These are phyloP conservation scores for Lasiosphaeria miniovina DNA, from an alignment of 495 filamentous ascomycete genomes.

Conservation along the genomic window DNA sequence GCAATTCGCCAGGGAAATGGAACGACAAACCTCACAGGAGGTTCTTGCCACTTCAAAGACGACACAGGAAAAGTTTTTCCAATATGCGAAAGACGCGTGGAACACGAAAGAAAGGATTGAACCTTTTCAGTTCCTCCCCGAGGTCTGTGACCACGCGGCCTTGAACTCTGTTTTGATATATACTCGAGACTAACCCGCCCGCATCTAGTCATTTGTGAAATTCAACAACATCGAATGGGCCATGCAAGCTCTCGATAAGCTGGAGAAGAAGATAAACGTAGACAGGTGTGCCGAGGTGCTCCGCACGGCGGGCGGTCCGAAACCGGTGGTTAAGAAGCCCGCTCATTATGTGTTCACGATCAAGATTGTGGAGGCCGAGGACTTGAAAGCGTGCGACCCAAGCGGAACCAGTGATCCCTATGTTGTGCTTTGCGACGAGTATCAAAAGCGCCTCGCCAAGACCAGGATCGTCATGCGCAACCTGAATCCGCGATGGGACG, in stretches of 20 bases:
- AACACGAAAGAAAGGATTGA: conserved; percentile 90
- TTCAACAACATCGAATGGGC: conserved; percentile 97
- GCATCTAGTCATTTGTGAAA: conserved; percentile 82
- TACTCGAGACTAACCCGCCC: conserved; percentile 11
- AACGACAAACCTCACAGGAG: conserved; percentile 82
- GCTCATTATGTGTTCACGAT: conserved; percentile 96
- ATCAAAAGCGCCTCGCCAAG: conserved; percentile 95
- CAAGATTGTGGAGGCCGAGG: conserved; percentile 98
- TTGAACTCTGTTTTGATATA: not conserved
- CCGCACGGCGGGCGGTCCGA: conserved; percentile 54
- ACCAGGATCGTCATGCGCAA: conserved; percentile 88
- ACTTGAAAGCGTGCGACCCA: conserved; percentile 94
- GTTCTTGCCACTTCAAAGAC: conserved; percentile 71
- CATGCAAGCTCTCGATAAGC: conserved; percentile 80
- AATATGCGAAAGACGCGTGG: conserved; percentile 95
- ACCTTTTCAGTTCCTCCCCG: conserved; percentile 94
- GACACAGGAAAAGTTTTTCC: conserved; percentile 85
- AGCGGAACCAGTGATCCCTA: conserved; percentile 95
- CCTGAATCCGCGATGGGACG: conserved; percentile 96
- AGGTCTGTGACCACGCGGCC: conserved; percentile 54
- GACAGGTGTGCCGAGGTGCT: conserved; percentile 87
- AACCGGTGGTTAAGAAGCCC: conserved; percentile 51
- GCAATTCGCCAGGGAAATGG: conserved; percentile 89
- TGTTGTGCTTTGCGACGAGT: conserved; percentile 94
- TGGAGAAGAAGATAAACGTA: conserved; percentile 88